phyloP scores from a whole-genome alignment of 1,284 basidiomycete genomes.

The Ceraceosorus bombacis region DNA sequence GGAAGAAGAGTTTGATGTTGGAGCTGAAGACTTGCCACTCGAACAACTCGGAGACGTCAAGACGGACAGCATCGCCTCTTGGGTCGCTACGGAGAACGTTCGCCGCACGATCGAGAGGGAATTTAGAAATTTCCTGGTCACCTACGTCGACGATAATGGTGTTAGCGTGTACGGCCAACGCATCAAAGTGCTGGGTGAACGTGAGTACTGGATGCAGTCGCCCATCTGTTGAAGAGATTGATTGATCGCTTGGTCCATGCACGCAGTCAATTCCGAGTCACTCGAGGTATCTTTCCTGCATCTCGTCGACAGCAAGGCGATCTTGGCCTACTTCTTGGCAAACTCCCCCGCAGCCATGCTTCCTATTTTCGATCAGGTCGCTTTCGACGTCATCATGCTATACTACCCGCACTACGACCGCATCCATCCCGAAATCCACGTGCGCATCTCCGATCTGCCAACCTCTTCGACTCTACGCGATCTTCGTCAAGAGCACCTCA shows the following conservation, averaged over 20 bases:
- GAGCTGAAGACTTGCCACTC: slow-evolving; percentile 72
- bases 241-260: no score
- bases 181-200: slow-evolving; percentile 88
- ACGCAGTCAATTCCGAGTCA: slow-evolving; percentile 83
- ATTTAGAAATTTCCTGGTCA: slow-evolving; percentile 92
- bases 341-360: slow-evolving; percentile 91
- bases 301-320: slow-evolving; percentile 79
- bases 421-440: slow-evolving; percentile 96
- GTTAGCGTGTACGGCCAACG: slow-evolving; percentile 88
- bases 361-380: slow-evolving; percentile 89
- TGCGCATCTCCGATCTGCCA: slow-evolving; percentile 89
- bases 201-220: slow-evolving; percentile 54
- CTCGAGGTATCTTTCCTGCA: slow-evolving; percentile 94
- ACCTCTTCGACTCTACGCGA: slow-evolving; percentile 82
- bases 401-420: slow-evolving; percentile 94
- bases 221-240: background rate
- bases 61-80: slow-evolving; percentile 89
- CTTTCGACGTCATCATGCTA: slow-evolving; percentile 82
- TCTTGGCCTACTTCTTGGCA: slow-evolving; percentile 91
- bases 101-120: slow-evolving; percentile 80
- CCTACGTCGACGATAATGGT: slow-evolving; percentile 83
- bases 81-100: slow-evolving; percentile 88
- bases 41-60: slow-evolving; percentile 97
- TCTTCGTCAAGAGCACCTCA: slow-evolving; percentile 81
- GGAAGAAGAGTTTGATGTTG: slow-evolving; percentile 58